Conservation (phyloP, 106 monocot genomes). For the Narthecium ossifragum region DNA sequence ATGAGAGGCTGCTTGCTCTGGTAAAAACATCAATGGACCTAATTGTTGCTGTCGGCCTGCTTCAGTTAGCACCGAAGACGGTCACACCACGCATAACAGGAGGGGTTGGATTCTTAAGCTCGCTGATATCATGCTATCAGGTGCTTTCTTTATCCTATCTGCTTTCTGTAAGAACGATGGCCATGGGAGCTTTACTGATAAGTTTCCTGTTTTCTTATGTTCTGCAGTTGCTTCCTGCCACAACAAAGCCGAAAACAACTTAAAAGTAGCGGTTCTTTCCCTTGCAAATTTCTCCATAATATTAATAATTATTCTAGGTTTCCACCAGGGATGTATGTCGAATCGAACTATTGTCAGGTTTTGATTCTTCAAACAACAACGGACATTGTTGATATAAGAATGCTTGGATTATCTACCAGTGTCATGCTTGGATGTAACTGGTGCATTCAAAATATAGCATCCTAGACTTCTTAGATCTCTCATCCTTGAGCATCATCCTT, state of each 20-base stretch:
- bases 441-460: too few species aligned
- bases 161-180: background rate
- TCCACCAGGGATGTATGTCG: too few species aligned
- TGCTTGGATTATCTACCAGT: too few species aligned
- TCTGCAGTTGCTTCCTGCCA: slow-evolving; percentile 77
- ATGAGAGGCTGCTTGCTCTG: slow-evolving; percentile 69
- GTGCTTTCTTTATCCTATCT: slow-evolving; percentile 19
- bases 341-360: too few species aligned
- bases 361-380: too few species aligned
- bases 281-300: too few species aligned
- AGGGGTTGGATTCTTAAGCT: slow-evolving; percentile 65
- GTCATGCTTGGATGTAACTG: too few species aligned
- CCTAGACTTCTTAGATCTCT: too few species aligned
- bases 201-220: background rate
- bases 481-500: too few species aligned
- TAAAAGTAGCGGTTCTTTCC: too few species aligned
- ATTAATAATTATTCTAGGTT: too few species aligned
- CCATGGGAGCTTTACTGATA: background rate
- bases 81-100: slow-evolving; percentile 90
- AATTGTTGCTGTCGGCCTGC: slow-evolving; percentile 80
- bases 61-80: slow-evolving; percentile 79
- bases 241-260: slow-evolving; percentile 45
- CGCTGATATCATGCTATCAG: slow-evolving; percentile 96
- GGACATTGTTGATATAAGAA: too few species aligned
- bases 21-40: slow-evolving; percentile 79